These are phyloP conservation scores for Citrus reticulata DNA, from an alignment of 345 rosid genomes.

Conservation along the genomic window DNA sequence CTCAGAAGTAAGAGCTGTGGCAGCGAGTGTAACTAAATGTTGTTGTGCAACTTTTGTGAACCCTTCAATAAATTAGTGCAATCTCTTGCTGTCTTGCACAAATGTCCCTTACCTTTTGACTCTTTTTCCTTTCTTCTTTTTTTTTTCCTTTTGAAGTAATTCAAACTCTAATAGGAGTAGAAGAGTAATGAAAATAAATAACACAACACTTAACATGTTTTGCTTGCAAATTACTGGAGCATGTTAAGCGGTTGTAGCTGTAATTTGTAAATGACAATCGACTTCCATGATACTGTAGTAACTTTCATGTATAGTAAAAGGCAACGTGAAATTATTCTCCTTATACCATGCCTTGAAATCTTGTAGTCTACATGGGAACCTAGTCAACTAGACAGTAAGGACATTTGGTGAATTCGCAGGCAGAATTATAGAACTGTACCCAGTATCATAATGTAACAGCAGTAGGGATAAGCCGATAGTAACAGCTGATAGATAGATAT, in stretches of 20 bases:
- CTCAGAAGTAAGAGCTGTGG: conserved; percentile 48
- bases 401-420: not conserved
- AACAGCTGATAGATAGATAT: not conserved
- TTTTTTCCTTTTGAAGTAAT: not conserved
- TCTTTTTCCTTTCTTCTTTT: not conserved
- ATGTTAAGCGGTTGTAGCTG: not conserved
- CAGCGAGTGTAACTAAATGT: not conserved
- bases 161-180: not conserved
- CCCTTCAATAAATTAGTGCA: not conserved
- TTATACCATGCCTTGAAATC: not conserved
- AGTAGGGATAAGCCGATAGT: not conserved
- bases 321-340: not conserved
- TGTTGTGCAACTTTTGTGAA: not conserved
- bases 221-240: not conserved
- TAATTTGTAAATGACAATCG: not conserved
- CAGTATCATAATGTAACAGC: not conserved
- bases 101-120: not conserved
- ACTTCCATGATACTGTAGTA: not conserved
- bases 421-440: not conserved
- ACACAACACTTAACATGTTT: not conserved
- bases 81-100: not conserved
- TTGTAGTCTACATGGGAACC: not conserved
- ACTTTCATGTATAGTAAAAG: not conserved
- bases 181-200: not conserved
- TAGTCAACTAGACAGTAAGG: not conserved